Base-by-base conservation (phyloP, 768 basidiomycete species). In the Chiua virens region DNA sequence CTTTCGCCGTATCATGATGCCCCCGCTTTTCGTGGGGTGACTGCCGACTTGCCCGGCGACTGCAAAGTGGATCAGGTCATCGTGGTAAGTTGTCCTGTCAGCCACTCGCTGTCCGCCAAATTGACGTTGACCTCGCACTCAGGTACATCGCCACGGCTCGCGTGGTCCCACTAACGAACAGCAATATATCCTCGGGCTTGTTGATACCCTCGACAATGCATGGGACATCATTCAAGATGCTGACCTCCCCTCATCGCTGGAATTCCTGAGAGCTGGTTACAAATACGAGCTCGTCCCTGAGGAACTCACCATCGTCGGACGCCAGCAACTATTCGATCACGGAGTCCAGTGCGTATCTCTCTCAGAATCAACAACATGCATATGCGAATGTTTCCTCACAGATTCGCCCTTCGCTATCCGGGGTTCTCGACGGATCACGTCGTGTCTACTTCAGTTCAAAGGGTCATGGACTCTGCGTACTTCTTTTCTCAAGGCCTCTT, bases 61-160 rank as follows among this genome's bases (percentile, higher is more conserved):
- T 75, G 74, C 48, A 61, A 46, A 22, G 68, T 76, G n/a, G 69
- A 73, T 27, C 73, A 71, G 60, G 71, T 75, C 48, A 63, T 73
- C 58, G 54, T 74, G 57, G 75, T 75, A 52, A 47, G 65, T 48
- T 40, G n/a, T 15, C 6, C 6, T 3, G 4, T 25, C 17, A 2
- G 25, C 25, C 17, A 37, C 13, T 4, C 20, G 13, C 8, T 0
- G 9, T 22, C 4, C 20, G 1, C 22, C 17, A 37, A 35, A 35
- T 30, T 36, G 27, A 23, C 37, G 3, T 51, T 17, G 15, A 8
- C 10, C 11, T 18, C n/a, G n/a, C n/a, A n/a, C n/a, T 23, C 27
- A 76, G 75, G 64, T 77, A 56, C 71, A 71, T 52, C 59, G 75
- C 17, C 76, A 77, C 50, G 76, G 76, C 21, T 70, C 69, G 47